Base-by-base conservation (phyloP, 257 asterid species). In the Scutellaria minor region DNA sequence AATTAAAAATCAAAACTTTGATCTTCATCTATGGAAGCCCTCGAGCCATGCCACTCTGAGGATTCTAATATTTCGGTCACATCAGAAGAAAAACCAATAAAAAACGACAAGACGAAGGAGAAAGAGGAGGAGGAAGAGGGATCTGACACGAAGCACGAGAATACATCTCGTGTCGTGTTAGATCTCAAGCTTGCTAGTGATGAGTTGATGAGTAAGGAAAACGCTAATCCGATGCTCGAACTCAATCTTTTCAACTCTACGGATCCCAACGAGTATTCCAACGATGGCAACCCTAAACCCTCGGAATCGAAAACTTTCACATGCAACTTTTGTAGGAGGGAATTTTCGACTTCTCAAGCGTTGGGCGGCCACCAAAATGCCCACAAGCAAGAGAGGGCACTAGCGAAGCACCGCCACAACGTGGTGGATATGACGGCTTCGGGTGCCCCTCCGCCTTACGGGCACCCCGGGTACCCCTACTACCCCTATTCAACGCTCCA, bases 311-410 rank as follows among this genome's bases (percentile, higher is more conserved):
- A 67, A 51, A 78, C 79, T 4, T 86, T 88, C 80, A 66, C 88
- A 1, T 90, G 96, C 64, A 79, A 15, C 64, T 86, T 78, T 15
- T 90, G 96, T 55, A 80, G 82, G 76, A 77, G 90, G 67, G 85
- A 82, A 52, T 90, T 90, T 74, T 85, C 91, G 31, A 88, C 95
- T 15, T 85, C 90, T 0, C 95, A 90, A 48, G 96, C 96, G 1
- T 59, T 86, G 69, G 96, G 93, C 6, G 95, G 96, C 59, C 95
- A 90, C 63, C 96, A 90, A 41, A 90, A 90, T 37, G 96, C 93
- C 0, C 96, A 90, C 75, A 90, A 88, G 52, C 85, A 90, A 57
- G 91, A 90, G 73, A 71, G 91, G 10, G 89, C 93, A 1, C 7
- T 77, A 56, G 87, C 86, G 52, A 90, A 86, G 75, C 82, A 82